Evolutionary conservation across 768 basidiomycete genomes (phyloP).

Genomic region (Tricholoma flavovirens): DNA sequence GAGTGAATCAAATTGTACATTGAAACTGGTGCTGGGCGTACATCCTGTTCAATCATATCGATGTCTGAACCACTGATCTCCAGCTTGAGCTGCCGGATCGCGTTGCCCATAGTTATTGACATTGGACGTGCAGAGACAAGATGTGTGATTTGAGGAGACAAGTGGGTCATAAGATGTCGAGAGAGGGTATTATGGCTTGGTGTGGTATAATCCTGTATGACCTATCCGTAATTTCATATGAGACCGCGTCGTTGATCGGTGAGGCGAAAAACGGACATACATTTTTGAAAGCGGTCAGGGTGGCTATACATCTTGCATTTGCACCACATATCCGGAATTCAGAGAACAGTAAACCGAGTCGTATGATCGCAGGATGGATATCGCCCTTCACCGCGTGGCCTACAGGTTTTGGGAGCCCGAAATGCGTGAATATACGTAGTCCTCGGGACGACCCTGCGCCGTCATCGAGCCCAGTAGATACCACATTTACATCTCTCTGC

Average conservation of each 20-base stretch:
- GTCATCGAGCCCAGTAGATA: conserved; percentile 22
- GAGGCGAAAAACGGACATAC: conserved; percentile 39
- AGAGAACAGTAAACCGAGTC: conserved; percentile 85
- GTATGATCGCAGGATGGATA: conserved; percentile 85
- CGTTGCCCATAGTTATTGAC: conserved; percentile 93
- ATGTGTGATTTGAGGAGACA: conserved; percentile 90
- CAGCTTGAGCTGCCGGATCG: conserved; percentile 89
- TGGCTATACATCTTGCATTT: conserved; percentile 93
- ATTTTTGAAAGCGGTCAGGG: conserved; percentile 85
- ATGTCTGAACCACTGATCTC: conserved; percentile 91
- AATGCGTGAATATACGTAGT: conserved; percentile 83
- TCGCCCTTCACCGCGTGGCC: conserved; percentile 64
- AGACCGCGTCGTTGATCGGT: conserved; percentile 1
- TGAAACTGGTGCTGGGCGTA: background rate
- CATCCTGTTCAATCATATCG: conserved; percentile 93
- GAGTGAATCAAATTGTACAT: background rate
- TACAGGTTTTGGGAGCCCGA: conserved; percentile 63
- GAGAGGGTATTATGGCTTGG: conserved; percentile 84
- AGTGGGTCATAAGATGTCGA: conserved; percentile 85
- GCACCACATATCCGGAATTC: conserved; percentile 91
- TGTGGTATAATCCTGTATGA: conserved; percentile 86
- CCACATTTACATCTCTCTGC: conserved; percentile 21
- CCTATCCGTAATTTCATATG: conserved; percentile 37
- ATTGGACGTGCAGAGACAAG: conserved; percentile 84
- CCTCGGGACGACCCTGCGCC: conserved; percentile 47